Base-by-base conservation (phyloP, 257 asterid genomes). In the Lycium ferocissimum region DNA sequence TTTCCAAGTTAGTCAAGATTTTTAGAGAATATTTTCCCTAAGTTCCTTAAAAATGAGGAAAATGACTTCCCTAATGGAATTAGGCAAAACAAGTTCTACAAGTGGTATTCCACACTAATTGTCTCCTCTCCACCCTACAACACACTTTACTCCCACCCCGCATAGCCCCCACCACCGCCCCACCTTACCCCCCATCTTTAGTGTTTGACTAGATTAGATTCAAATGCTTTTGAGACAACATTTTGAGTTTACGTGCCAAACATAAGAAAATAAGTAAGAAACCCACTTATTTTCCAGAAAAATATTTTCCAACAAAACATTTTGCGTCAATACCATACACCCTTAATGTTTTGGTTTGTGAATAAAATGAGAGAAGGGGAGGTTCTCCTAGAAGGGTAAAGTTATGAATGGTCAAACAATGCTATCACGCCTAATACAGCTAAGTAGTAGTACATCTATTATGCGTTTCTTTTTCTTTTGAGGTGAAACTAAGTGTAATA, bases 381-480 rank as follows among this genome's bases (percentile, higher is more conserved):
- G 2, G 20, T 35, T 67, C 47, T 35, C 20, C 75, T 67, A 69
- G 22, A 69, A 69, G 4, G 76, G 49, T 69, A 37, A 9, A 67
- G 51, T 67, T 67, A 3, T 14, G 76, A 67, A 67, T 67, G 76
- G 45, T 67, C 49, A 67, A 14, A 37, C 22, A 15, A 37, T 37
- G 22, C 13, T 7, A 37, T 69, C 51, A 69, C 51, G 12, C 15
- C 26, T 69, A 69, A 69, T 69, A 69, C 37, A 69, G 51, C 51
- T 14, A 26, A 67, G 47, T 15, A 8, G 76, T 43, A 69, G 76
- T 37, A 59, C 22, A 45, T 40, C 73, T 76, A 4, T 4, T 61
- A 26, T 40, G n/a, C n/a, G 75, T 61, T 61, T 7, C 58, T 33
- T 61, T 43, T 38, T 81, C 14, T 67, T 81, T 81, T 67, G 75